phyloP scores from a whole-genome alignment of 495 filamentous ascomycete genomes.

The Rusavskia elegans region DNA sequence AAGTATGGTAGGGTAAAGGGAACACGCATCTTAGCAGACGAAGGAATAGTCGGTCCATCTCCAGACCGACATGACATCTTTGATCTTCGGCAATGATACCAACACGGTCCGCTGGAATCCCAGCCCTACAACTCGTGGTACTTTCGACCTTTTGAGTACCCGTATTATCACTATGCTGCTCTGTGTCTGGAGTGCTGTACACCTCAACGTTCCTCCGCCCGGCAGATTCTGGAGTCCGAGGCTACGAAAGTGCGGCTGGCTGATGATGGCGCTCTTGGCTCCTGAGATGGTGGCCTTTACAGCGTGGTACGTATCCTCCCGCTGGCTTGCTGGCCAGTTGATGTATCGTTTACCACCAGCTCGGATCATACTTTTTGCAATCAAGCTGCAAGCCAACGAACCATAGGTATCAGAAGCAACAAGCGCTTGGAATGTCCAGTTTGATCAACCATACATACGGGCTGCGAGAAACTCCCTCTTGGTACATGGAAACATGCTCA shows the following conservation, averaged over 20 bases:
- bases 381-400: not conserved
- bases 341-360: no score
- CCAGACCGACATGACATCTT: not conserved
- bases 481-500: not conserved
- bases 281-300: slow-evolving; percentile 18
- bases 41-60: no score
- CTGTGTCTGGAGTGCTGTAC: slow-evolving; percentile 28
- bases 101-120: slow-evolving; percentile 6
- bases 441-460: not conserved
- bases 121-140: slow-evolving; percentile 16
- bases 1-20: no score
- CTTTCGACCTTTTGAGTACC: slow-evolving; percentile 18
- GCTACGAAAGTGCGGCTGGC: slow-evolving; percentile 14
- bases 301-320: slow-evolving; percentile 8
- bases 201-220: slow-evolving; percentile 20
- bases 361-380: not conserved
- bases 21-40: no score
- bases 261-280: slow-evolving; percentile 16
- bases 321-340: no score
- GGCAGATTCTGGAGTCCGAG: slow-evolving; percentile 1
- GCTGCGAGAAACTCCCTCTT: not conserved
- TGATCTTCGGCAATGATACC: slow-evolving; percentile 2
- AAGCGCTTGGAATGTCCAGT: not conserved
- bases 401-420: slow-evolving; percentile 1
- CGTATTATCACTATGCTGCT: slow-evolving; percentile 23